Conservation (phyloP, 148 eudicot species). For the Nepenthes gracilis region DNA sequence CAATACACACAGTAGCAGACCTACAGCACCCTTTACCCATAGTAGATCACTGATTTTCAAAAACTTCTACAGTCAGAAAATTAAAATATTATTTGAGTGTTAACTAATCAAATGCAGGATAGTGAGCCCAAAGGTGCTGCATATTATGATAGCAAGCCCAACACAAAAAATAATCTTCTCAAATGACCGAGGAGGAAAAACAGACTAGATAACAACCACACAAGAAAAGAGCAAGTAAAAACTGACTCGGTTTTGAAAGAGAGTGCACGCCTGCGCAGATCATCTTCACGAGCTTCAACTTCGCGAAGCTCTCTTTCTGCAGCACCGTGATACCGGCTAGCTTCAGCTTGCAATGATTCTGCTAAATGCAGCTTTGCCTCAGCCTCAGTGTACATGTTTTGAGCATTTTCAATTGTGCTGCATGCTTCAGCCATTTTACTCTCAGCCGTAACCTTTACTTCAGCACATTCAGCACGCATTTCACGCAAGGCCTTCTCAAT, state of each 20-base stretch:
- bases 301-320: conserved; percentile 85
- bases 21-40: no score
- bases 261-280: conserved; percentile 62
- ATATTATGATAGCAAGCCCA: not conserved
- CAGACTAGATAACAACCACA: not conserved
- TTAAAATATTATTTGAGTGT: no score
- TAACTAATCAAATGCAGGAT: no score
- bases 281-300: conserved; percentile 97
- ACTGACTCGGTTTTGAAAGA: conserved; percentile 78
- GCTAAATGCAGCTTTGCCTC: conserved; percentile 59
- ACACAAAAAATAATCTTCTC: not conserved
- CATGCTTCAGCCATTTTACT: conserved; percentile 62
- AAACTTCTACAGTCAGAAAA: no score
- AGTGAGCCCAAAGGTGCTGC: no score
- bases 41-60: no score
- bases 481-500: conserved; percentile 92
- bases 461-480: conserved; percentile 88
- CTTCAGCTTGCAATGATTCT: conserved; percentile 69
- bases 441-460: conserved; percentile 71
- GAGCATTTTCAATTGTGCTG: conserved; percentile 57
- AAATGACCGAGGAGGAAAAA: not conserved
- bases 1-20: no score
- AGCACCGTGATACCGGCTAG: conserved; percentile 51
- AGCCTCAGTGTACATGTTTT: conserved; percentile 51
- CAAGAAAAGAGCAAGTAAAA: not conserved